Base-by-base conservation (phyloP, 2,329 filamentous ascomycete species). In the Beauveria brongniartii region DNA sequence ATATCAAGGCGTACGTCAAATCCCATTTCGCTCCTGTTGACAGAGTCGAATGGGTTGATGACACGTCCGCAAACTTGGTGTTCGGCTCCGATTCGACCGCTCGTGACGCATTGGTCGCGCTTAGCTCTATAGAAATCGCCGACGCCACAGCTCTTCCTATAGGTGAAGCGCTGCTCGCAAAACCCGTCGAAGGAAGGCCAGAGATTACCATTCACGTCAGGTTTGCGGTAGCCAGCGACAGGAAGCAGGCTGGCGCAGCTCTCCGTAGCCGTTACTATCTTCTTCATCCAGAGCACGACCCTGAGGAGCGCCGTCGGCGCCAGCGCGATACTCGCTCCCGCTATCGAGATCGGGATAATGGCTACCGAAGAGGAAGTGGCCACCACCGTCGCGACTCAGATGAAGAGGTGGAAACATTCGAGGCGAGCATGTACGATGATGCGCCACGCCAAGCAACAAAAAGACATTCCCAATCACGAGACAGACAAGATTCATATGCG, bases 1-100 rank as follows among this genome's bases (percentile, higher is more conserved):
- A 96, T 65, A 88, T 97, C 67, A 87, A 89, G 67, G 79, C 82
- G 62, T 97, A 92, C 68, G 84, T 91, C 9, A 75, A 79, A 53
- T 81, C 90, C 64, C 83, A 94, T 72, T 91, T 83, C 68, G 76
- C 80, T 41, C 71, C 74, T 16, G 78, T 86, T 61, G 77, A 82
- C 61, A 81, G 83, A 63, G 80, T 97, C 64, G 92, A 97, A 75
- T 99, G 94, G 94, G 91, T 99, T 66, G 91, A 97, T 72, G 94
- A 99, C 73, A 87, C 85, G 7, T 93, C 91, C 0, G 91, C 91
- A 64, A 97, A 97, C 71, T 79, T 97, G 58, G 74, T 96, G 57
- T 97, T 94, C 75, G 78, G 75, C 44, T 80, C 80, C 7, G 78
- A 84, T 16, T 70, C 73, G 26, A 70, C 72, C 7, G 84, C 84